Percentiles rank a stretch among this genome's conserved stretches.
phyloP scores from a whole-genome alignment of 1,284 basidiomycete genomes.

The Heterobasidion parviporum region DNA sequence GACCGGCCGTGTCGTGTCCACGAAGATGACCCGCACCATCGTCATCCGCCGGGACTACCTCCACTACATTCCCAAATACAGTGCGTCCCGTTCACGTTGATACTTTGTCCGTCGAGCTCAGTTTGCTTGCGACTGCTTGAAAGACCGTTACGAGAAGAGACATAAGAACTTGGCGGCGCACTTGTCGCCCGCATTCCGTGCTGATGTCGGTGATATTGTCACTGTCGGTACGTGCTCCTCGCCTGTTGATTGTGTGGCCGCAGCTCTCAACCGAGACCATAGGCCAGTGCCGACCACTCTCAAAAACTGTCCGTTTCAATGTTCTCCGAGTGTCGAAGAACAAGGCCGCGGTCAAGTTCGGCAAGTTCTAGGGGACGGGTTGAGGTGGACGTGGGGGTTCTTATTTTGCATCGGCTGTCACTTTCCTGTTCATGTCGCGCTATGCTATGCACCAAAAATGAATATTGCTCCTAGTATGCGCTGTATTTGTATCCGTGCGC shows the following conservation, averaged over 20 bases:
- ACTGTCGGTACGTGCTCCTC: slow-evolving; percentile 74
- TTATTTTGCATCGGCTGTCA: slow-evolving; percentile 20
- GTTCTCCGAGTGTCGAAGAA: slow-evolving; percentile 87
- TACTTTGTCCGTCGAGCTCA: neutral
- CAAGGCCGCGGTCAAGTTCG: slow-evolving; percentile 87
- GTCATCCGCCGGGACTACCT: slow-evolving; percentile 98
- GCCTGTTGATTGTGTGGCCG: slow-evolving; percentile 6
- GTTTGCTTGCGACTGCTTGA: slow-evolving; percentile 6
- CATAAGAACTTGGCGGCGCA: slow-evolving; percentile 99
- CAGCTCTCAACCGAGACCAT: slow-evolving; percentile 2
- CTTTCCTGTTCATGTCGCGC: slow-evolving; percentile 18
- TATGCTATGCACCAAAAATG: slow-evolving; percentile 25
- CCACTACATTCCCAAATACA: slow-evolving; percentile 99
- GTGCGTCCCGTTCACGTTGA: slow-evolving; percentile 38
- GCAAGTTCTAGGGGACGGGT: slow-evolving; percentile 75
- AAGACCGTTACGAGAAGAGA: slow-evolving; percentile 92
- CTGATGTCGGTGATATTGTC: slow-evolving; percentile 86
- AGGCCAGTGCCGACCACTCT: slow-evolving; percentile 98
- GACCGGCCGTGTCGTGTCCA: slow-evolving; percentile 94
- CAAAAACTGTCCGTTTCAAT: slow-evolving; percentile 99
- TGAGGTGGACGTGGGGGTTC: slow-evolving; percentile 17
- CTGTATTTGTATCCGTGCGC: neutral
- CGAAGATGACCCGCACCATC: slow-evolving; percentile 99
- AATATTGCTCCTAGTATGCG: slow-evolving; percentile 1
- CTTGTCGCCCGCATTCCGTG: slow-evolving; percentile 98